Base-by-base conservation (phyloP, 768 basidiomycete genomes). In the Leccinum broughii region DNA sequence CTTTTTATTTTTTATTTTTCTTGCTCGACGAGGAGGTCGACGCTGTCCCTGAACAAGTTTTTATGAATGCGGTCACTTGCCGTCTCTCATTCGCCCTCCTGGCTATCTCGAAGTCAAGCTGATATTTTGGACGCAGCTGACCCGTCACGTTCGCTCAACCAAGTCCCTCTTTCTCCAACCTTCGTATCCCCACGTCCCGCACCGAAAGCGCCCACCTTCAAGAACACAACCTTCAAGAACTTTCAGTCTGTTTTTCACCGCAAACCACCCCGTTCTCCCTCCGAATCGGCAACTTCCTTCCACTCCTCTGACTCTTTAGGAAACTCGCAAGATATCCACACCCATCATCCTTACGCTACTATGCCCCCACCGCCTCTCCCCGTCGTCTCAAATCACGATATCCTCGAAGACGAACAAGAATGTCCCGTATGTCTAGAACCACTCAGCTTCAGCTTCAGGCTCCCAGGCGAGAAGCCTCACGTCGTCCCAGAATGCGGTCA, bases 351-450 rank as follows among this genome's bases (percentile, higher is more conserved):
- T 1, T 88, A 83, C 79, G 78, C 85, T 14, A 60, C 79, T 51
- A 85, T 86, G 84, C 81, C 81, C 60, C 81, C 83, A 55, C 81
- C 86, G 1, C 88, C 89, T 3, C 75, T 89, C 35, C 88, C 92
- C 13, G 87, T 90, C 65, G 88, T 92, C 58, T 87, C 90, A 15
- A 82, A 73, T 63, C 83, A 84, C 71, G 83, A 85, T 63, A 56
- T 78, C 49, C 73, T 78, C 15, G 88, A 91, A 24, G 90, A 93
- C 57, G 94, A 95, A 69, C 89, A 90, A 56, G 92, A 90, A 69
- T 99, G 97, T 67, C 96, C 96, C 13, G 93, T 99, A 66, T 99
- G 96, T 76, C 88, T 97, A 66, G 96, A 98, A 70, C 91, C 93
- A 2, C 85, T 99, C 70, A 90, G 89, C 70, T 95, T 94, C 75